Percentiles rank a stretch among this genome's conserved stretches.
Conservation (phyloP, 345 rosid species). For the Angophora floribunda region DNA sequence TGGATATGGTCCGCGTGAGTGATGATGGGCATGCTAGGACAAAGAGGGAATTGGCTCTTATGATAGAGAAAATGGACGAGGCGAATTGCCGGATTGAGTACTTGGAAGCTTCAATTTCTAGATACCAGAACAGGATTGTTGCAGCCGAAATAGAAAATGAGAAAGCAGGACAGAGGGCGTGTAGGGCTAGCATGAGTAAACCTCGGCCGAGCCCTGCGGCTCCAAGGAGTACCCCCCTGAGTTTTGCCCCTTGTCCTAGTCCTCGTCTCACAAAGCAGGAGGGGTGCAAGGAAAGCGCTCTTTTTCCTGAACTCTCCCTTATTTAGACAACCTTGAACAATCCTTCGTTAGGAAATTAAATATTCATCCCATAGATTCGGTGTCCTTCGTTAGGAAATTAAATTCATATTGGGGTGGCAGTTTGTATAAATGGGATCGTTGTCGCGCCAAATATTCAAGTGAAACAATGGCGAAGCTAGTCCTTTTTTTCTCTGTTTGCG, state of each 20-base stretch:
- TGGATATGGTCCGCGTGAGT: neutral
- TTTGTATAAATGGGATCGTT: neutral
- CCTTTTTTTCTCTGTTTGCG: neutral
- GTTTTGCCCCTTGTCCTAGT: neutral
- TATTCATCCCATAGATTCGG: neutral
- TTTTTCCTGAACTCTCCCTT: neutral
- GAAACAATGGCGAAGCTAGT: neutral
- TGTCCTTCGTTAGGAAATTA: neutral
- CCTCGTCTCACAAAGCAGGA: neutral
- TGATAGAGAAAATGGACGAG: neutral
- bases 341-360: neutral
- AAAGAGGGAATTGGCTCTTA: no score
- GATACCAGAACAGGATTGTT: neutral
- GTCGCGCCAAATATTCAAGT: neutral
- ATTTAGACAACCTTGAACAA: neutral
- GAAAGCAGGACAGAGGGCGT: neutral
- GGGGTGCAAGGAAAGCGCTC: neutral
- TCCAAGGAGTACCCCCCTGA: neutral
- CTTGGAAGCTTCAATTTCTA: neutral
- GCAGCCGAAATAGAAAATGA: neutral
- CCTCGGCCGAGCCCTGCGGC: neutral
- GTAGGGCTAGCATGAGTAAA: neutral
- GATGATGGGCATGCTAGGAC: neutral
- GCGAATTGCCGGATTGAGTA: neutral
- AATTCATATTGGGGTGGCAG: neutral